A percentile compares a stretch with the other conserved stretches of the same genome.
phyloP scores from a whole-genome alignment of 1,284 basidiomycete species.

The Trichosporon coremiiforme region DNA sequence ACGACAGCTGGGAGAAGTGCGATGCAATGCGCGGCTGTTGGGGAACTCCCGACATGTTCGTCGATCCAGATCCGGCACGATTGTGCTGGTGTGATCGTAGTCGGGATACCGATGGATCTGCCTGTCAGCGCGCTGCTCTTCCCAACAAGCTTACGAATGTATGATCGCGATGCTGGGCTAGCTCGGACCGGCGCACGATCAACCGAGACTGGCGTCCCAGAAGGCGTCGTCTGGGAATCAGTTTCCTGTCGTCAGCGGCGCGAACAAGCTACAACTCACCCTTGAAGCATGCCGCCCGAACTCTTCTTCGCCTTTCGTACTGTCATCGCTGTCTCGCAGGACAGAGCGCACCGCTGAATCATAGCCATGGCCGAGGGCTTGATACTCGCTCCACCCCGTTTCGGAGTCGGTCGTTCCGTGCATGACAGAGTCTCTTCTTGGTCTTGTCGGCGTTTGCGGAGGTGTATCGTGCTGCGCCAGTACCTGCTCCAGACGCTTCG shows the following conservation, averaged over 20 bases:
- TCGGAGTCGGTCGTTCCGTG: constrained; percentile 15
- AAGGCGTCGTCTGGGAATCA: constrained; percentile 11
- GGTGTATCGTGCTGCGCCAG: constrained; percentile 24
- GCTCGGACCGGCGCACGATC: constrained; percentile 3
- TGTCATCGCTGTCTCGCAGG: constrained; percentile 27
- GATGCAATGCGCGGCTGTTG: constrained; percentile 39
- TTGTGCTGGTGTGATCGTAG: constrained; percentile 64
- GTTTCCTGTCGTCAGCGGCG: constrained; percentile 13
- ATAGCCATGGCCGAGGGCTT: constrained; percentile 27
- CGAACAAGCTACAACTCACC: background rate
- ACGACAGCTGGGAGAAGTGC: constrained; percentile 51
- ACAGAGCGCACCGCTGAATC: constrained; percentile 34
- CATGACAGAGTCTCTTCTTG: constrained; percentile 1
- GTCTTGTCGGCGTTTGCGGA: constrained; percentile 23
- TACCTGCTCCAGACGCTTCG: constrained; percentile 30
- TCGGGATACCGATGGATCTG: constrained; percentile 78
- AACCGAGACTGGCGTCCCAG: background rate
- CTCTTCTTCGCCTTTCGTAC: constrained; percentile 37
- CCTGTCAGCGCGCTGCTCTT: constrained; percentile 56
- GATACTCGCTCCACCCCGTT: constrained; percentile 38
- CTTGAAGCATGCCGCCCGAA: constrained; percentile 31
- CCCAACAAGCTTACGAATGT: constrained; percentile 37
- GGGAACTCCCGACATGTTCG: constrained; percentile 55
- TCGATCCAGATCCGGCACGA: constrained; percentile 64
- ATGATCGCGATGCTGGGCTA: constrained; percentile 29